Conservation (phyloP, 495 filamentous ascomycete species). For the Ramalina peruviana region DNA sequence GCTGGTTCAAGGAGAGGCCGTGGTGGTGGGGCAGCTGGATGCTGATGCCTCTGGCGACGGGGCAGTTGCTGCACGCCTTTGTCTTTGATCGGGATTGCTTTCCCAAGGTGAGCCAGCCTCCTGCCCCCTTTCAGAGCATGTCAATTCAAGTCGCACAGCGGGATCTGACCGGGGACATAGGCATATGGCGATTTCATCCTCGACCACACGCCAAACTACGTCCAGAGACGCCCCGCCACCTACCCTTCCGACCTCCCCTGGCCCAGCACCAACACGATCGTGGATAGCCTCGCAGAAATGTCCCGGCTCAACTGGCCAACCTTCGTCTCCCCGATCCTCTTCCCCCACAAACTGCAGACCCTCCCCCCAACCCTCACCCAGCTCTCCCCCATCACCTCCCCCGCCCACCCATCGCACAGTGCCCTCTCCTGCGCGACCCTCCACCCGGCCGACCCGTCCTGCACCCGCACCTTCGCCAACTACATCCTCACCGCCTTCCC, state of each 20-base stretch:
- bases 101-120: conserved; percentile 35
- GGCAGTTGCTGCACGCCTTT: conserved; percentile 81
- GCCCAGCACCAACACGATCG: conserved; percentile 62
- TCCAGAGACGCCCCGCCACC: conserved; percentile 54
- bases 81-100: conserved; percentile 88
- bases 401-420: conserved; percentile 72
- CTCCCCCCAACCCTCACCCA: conserved; percentile 50
- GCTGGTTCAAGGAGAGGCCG: conserved; percentile 60
- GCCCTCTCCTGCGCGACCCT: conserved; percentile 78
- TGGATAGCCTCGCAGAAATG: conserved; percentile 70
- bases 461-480: conserved; percentile 68
- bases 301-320: conserved; percentile 68
- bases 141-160: not conserved
- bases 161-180: conserved; percentile 17
- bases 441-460: conserved; percentile 80
- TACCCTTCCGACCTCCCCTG: conserved; percentile 55
- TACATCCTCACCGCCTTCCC: conserved; percentile 75
- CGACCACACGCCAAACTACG: conserved; percentile 59
- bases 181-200: conserved; percentile 63
- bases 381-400: conserved; percentile 65
- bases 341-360: conserved; percentile 49
- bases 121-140: too few species aligned
- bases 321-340: conserved; percentile 78
- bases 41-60: conserved; percentile 81
- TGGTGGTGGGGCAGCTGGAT: conserved; percentile 96